phyloP scores from a whole-genome alignment of 2,329 filamentous ascomycete species.

The Raffaelea arxii region DNA sequence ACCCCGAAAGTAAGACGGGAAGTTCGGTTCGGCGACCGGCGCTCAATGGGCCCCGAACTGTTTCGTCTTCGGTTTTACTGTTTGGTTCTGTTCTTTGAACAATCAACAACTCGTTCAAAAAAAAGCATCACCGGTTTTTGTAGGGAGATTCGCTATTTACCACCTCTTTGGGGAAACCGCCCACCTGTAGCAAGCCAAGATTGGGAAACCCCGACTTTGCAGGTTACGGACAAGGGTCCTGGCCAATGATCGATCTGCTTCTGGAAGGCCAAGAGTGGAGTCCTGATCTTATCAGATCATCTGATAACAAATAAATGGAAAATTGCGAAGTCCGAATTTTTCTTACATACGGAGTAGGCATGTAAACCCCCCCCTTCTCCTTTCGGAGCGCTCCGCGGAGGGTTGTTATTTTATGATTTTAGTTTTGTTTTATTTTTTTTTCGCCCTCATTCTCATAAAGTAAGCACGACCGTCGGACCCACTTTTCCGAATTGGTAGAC shows the following conservation, averaged over 20 bases:
- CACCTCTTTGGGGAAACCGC: not conserved
- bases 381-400: too few relatives aligned
- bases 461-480: not conserved
- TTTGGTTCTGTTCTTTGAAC: too few relatives aligned
- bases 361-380: too few relatives aligned
- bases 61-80: too few relatives aligned
- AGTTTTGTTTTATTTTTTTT: not conserved
- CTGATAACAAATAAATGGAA: constrained; percentile 6
- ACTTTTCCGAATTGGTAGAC: too few relatives aligned
- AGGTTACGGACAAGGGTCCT: too few relatives aligned
- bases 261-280: not conserved
- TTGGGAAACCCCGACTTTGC: too few relatives aligned
- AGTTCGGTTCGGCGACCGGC: too few relatives aligned
- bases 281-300: constrained; percentile 10
- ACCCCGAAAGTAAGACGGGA: too few relatives aligned
- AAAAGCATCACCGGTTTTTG: not conserved
- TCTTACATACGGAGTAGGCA: too few relatives aligned
- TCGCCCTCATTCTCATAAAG: not conserved
- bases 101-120: too few relatives aligned
- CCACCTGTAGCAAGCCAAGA: not conserved
- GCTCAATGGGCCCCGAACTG: too few relatives aligned
- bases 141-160: not conserved
- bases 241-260: not conserved
- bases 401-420: not conserved
- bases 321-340: not conserved